These are phyloP conservation scores for Nothophytophthora sp. DNA, from an alignment of 352 stramenopile genomes.

Conservation along the genomic window DNA sequence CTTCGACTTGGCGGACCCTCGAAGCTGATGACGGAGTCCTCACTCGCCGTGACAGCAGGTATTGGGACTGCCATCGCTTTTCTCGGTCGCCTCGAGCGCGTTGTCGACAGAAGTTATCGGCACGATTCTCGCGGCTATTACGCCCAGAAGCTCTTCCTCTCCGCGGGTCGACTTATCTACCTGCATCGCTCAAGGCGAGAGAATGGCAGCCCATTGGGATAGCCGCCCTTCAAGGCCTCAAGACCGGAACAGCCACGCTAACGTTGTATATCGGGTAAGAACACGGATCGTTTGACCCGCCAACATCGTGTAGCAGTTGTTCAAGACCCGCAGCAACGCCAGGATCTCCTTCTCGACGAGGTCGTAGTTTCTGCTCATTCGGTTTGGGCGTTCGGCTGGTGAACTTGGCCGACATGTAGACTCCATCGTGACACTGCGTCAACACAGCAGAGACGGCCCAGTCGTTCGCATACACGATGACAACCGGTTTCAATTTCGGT, in stretches of 20 bases:
- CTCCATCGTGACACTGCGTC: constrained; percentile 9
- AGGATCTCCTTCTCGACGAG: constrained; percentile 8
- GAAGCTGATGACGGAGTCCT: constrained; percentile 4
- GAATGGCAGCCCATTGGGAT: constrained; percentile 2
- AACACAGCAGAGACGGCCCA: constrained; percentile 12
- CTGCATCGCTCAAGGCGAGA: background rate
- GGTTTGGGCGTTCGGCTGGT: constrained; percentile 8
- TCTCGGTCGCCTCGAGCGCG: background rate
- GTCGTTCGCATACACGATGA: constrained; percentile 15
- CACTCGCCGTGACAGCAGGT: background rate
- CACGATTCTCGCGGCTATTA: constrained; percentile 1
- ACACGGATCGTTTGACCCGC: background rate
- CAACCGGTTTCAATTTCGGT: background rate
- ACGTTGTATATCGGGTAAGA: constrained; percentile 1
- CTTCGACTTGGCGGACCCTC: too few relatives aligned
- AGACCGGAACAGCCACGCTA: constrained; percentile 3
- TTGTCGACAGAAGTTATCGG: background rate
- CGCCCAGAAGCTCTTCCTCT: constrained; percentile 1
- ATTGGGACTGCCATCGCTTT: background rate
- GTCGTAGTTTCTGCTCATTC: constrained; percentile 11
- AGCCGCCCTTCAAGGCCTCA: background rate
- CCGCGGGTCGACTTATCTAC: constrained; percentile 1
- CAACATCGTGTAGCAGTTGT: constrained; percentile 7
- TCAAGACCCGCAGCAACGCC: constrained; percentile 3
- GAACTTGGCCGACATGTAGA: constrained; percentile 9